These are phyloP conservation scores for Suillus sp. DNA, from an alignment of 768 basidiomycete genomes.

Conservation along the genomic window DNA sequence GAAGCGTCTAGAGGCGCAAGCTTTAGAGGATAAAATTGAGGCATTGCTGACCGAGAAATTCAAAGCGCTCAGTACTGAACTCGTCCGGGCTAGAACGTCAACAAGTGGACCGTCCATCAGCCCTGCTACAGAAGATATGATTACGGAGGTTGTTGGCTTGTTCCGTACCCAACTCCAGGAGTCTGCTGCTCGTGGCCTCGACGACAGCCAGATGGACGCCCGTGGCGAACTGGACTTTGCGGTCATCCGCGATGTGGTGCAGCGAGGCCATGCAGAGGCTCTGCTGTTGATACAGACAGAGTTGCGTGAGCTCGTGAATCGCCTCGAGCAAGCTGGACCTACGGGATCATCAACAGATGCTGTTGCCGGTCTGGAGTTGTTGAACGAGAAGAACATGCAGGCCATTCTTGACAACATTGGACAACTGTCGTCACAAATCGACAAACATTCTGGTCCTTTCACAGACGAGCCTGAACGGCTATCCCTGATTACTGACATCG, in stretches of 20 bases:
- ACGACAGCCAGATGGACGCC: conserved; percentile 69
- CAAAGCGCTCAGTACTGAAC: conserved; percentile 46
- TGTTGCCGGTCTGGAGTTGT: conserved; percentile 56
- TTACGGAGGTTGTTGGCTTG: conserved; percentile 65
- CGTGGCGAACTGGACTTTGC: conserved; percentile 80
- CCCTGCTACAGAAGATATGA: conserved; percentile 58
- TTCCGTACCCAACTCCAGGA: conserved; percentile 71
- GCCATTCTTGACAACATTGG: conserved; percentile 64
- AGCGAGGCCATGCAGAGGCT: conserved; percentile 67
- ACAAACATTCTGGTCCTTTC: conserved; percentile 33
- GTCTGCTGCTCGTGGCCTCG: conserved; percentile 55
- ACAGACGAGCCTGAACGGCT: conserved; percentile 53
- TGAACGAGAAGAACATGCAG: conserved; percentile 55
- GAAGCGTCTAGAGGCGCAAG: conserved; percentile 58
- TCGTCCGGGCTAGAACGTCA: conserved; percentile 28
- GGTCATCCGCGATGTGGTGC: conserved; percentile 67
- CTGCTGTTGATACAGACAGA: conserved; percentile 59
- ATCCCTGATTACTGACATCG: conserved; percentile 60
- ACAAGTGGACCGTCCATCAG: conserved; percentile 36
- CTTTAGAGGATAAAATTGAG: conserved; percentile 62
- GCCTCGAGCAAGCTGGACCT: conserved; percentile 36
- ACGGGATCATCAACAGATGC: conserved; percentile 33
- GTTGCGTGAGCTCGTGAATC: conserved; percentile 51
- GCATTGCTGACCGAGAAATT: conserved; percentile 73
- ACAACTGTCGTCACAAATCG: conserved; percentile 40